phyloP scores from a whole-genome alignment of 2,329 filamentous ascomycete species.

The Sclerotinia sclerotiorum region DNA sequence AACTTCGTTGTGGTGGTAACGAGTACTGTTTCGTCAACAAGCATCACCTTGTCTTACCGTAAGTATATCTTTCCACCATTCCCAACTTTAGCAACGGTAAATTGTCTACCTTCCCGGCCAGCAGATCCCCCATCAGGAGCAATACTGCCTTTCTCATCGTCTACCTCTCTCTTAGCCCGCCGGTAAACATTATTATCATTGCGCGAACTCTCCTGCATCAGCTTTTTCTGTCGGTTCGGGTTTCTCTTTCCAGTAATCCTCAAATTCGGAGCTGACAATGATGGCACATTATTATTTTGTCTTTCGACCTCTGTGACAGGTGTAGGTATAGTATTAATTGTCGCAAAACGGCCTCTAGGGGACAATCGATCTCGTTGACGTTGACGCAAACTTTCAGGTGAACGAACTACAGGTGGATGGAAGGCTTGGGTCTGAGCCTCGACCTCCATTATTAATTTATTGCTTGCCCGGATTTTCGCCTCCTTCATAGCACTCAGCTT shows the following conservation, averaged over 20 bases:
- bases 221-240: conserved; percentile 32
- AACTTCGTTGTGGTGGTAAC: conserved; percentile 22
- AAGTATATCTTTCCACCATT: conserved; percentile 82
- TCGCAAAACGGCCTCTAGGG: conserved; percentile 37
- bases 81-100: conserved; percentile 78
- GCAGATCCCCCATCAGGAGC: conserved; percentile 61
- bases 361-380: conserved; percentile 41
- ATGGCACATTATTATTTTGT: conserved; percentile 29
- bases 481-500: conserved; percentile 24
- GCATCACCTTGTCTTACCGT: conserved; percentile 55
- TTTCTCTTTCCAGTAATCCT: conserved; percentile 31
- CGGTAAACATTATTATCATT: conserved; percentile 37
- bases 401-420: conserved; percentile 25
- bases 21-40: conserved; percentile 23
- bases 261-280: conserved; percentile 33
- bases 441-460: conserved; percentile 22
- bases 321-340: conserved; percentile 30
- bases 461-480: conserved; percentile 19
- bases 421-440: conserved; percentile 23
- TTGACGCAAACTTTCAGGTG: conserved; percentile 39
- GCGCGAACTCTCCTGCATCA: conserved; percentile 36
- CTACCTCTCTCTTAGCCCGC: conserved; percentile 40
- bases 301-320: conserved; percentile 32
- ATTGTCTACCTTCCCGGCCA: conserved; percentile 48
- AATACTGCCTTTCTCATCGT: conserved; percentile 56